Conservation (phyloP, 495 filamentous ascomycete species). For the Hypoxylon trugodes region DNA sequence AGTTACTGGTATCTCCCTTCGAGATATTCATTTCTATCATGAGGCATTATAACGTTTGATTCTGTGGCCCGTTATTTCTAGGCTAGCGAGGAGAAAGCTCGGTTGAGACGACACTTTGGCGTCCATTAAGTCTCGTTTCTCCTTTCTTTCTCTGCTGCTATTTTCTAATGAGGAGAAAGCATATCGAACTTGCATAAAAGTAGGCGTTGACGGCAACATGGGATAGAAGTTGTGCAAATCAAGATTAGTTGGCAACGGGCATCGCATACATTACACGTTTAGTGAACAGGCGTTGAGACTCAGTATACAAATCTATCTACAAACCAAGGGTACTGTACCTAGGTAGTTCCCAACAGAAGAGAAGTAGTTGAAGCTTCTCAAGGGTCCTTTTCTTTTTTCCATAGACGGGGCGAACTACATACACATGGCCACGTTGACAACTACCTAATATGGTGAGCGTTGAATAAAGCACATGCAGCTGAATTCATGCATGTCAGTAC, state of each 20-base stretch:
- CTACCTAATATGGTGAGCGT: conserved; percentile 22
- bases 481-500: conserved; percentile 26
- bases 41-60: conserved; percentile 25
- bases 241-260: conserved; percentile 31
- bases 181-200: conserved; percentile 43
- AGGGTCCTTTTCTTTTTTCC: too few relatives aligned
- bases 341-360: conserved; percentile 8
- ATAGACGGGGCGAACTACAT: conserved; percentile 17
- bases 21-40: conserved; percentile 29
- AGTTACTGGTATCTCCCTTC: conserved; percentile 39
- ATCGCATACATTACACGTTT: conserved; percentile 28
- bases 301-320: conserved; percentile 36
- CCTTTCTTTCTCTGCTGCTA: background rate
- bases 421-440: conserved; percentile 20
- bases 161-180: conserved; percentile 30
- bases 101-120: conserved; percentile 6
- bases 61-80: conserved; percentile 14
- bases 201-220: conserved; percentile 49
- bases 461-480: conserved; percentile 18
- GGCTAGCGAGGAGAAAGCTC: background rate
- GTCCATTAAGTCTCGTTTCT: conserved; percentile 3
- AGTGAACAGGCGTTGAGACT: conserved; percentile 27
- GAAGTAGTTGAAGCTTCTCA: conserved; percentile 4
- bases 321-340: conserved; percentile 13
- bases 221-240: conserved; percentile 41